Evolutionary conservation across 208 protist species (phyloP).

Genomic region (Trypanosoma rangeli): DNA sequence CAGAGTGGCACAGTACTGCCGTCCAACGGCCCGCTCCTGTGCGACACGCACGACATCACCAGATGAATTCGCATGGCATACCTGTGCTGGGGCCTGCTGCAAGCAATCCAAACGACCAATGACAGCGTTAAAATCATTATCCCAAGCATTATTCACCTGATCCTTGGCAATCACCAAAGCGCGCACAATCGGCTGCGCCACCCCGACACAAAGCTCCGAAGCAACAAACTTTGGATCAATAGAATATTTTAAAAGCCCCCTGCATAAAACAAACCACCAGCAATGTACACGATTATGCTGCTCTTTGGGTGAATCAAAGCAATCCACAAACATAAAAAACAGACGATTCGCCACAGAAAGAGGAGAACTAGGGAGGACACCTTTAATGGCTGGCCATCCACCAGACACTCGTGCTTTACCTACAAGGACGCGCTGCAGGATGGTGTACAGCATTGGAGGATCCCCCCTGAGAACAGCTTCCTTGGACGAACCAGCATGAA

Average conservation of each 20-base stretch:
- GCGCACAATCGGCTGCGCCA: constrained; percentile 53
- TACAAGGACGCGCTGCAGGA: constrained; percentile 28
- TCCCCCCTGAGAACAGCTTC: constrained; percentile 12
- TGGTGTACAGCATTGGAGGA: constrained; percentile 29
- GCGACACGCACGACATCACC: constrained; percentile 57
- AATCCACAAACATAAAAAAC: constrained; percentile 33
- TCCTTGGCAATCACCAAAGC: constrained; percentile 54
- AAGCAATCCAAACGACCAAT: constrained; percentile 71
- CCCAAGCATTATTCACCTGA: constrained; percentile 38
- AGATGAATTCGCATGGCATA: constrained; percentile 28
- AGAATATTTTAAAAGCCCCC: constrained; percentile 35
- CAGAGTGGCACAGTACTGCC: constrained; percentile 43
- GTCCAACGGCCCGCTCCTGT: constrained; percentile 55
- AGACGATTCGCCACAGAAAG: constrained; percentile 33
- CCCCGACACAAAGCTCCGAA: constrained; percentile 43
- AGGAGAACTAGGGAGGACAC: constrained; percentile 19
- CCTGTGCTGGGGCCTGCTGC: background rate
- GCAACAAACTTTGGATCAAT: constrained; percentile 38
- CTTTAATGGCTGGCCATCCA: constrained; percentile 32
- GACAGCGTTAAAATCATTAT: constrained; percentile 46
- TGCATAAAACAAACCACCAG: constrained; percentile 41
- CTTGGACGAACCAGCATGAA: constrained; percentile 22
- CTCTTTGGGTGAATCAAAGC: constrained; percentile 29
- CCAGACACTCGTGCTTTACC: constrained; percentile 27
- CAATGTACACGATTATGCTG: constrained; percentile 1